Evolutionary conservation across 805 yeast genomes (phyloP).

Genomic region (Candida montana): DNA sequence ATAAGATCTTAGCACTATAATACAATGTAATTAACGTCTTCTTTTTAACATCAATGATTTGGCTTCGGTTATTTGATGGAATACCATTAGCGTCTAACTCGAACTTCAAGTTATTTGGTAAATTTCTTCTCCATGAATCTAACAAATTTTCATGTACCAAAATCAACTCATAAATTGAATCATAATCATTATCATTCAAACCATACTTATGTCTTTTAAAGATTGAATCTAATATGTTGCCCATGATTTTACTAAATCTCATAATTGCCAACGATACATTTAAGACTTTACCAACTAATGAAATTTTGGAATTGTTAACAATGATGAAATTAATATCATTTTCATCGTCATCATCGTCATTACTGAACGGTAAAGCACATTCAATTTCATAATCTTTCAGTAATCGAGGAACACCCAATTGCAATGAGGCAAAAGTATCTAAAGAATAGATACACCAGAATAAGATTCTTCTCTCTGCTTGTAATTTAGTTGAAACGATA

Average conservation of each 20-base stretch:
- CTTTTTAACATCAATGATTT: slow-evolving; percentile 32
- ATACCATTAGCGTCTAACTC: slow-evolving; percentile 58
- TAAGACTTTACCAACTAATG: slow-evolving; percentile 66
- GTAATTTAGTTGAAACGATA: slow-evolving; percentile 60
- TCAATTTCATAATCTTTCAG: slow-evolving; percentile 78
- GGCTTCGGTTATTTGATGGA: slow-evolving; percentile 29
- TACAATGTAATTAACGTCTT: slow-evolving; percentile 53
- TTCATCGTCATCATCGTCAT: slow-evolving; percentile 35
- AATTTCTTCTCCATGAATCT: slow-evolving; percentile 72
- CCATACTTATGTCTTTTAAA: slow-evolving; percentile 45
- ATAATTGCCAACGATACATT: slow-evolving; percentile 58
- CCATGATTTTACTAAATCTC: slow-evolving; percentile 68
- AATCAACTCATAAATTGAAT: slow-evolving; percentile 27
- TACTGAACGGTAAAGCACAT: slow-evolving; percentile 73
- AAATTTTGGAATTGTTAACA: slow-evolving; percentile 52
- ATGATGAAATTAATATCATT: slow-evolving; percentile 50
- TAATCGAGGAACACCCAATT: slow-evolving; percentile 77
- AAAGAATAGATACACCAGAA: slow-evolving; percentile 82
- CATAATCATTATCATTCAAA: slow-evolving; percentile 10
- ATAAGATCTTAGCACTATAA: slow-evolving; percentile 56
- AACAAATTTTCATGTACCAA: slow-evolving; percentile 56
- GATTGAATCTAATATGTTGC: slow-evolving; percentile 64
- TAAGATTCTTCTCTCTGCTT: slow-evolving; percentile 73
- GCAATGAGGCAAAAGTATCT: slow-evolving; percentile 70
- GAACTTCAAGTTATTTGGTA: slow-evolving; percentile 57